phyloP scores from a whole-genome alignment of 495 filamentous ascomycete species.

The Neurospora sublineolata region DNA sequence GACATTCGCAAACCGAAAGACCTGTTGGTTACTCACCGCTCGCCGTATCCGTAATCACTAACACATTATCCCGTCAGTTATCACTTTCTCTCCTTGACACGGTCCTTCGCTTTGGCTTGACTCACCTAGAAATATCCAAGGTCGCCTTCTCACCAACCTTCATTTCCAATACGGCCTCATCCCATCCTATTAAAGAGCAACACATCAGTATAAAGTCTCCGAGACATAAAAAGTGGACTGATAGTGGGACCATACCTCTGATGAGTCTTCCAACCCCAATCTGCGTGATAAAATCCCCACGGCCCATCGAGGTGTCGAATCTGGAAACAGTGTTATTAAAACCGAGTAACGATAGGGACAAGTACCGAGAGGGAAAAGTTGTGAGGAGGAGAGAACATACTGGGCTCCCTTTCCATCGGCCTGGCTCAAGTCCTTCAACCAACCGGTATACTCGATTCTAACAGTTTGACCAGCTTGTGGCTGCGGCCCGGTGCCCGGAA shows the following conservation, averaged over 20 bases:
- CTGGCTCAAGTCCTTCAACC: constrained; percentile 53
- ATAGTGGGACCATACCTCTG: constrained; percentile 42
- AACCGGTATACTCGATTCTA: constrained; percentile 75
- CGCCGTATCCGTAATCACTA: constrained; percentile 72
- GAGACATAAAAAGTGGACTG: background rate
- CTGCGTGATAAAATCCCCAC: constrained; percentile 49
- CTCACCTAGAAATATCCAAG: constrained; percentile 65
- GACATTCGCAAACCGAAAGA: background rate
- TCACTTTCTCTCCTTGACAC: background rate
- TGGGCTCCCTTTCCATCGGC: constrained; percentile 36
- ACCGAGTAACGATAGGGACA: background rate
- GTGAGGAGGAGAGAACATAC: constrained; percentile 21
- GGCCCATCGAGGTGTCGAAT: constrained; percentile 66
- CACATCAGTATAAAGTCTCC: constrained; percentile 5
- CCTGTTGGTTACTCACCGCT: constrained; percentile 39
- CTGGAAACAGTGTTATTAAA: constrained; percentile 27
- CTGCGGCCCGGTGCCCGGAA: constrained; percentile 35
- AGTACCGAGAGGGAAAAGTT: background rate
- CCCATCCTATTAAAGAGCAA: constrained; percentile 51
- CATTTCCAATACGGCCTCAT: constrained; percentile 73
- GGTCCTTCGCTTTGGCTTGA: constrained; percentile 1
- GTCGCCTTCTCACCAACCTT: constrained; percentile 69
- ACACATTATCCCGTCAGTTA: background rate
- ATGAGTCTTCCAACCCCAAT: constrained; percentile 76
- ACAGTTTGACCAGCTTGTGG: constrained; percentile 55